phyloP scores from a whole-genome alignment of 805 yeast species.

The Myxozyma monticola region DNA sequence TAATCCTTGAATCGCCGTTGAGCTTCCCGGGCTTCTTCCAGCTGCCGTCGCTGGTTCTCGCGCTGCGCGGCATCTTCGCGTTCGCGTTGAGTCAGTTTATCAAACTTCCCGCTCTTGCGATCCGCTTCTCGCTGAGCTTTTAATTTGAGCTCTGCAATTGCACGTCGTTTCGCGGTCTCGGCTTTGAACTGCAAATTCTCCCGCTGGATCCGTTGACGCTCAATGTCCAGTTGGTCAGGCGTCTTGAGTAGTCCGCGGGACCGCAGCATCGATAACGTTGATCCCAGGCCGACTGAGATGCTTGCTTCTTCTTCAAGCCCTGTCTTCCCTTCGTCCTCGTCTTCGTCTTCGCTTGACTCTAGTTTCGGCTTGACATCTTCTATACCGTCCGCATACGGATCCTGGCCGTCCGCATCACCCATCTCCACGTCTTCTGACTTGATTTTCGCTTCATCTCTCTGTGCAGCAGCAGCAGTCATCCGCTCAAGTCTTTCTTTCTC shows the following conservation, averaged over 20 bases:
- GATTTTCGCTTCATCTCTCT: constrained; percentile 1
- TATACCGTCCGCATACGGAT: constrained; percentile 17
- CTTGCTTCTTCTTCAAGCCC: constrained; percentile 31
- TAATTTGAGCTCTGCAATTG: constrained; percentile 26
- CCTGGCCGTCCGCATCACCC: constrained; percentile 20
- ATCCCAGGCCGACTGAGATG: constrained; percentile 41
- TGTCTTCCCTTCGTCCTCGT: constrained; percentile 17
- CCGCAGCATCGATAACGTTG: constrained; percentile 41
- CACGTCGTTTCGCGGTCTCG: constrained; percentile 31
- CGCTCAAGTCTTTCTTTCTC: constrained; percentile 13
- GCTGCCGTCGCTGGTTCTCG: constrained; percentile 34
- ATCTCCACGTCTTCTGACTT: constrained; percentile 1
- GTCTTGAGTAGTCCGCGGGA: constrained; percentile 36
- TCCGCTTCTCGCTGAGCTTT: constrained; percentile 31
- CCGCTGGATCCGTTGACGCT: constrained; percentile 28
- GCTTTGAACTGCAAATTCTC: constrained; percentile 31
- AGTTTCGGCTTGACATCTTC: constrained; percentile 10
- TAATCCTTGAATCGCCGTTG: constrained; percentile 41
- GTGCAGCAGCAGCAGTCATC: not conserved
- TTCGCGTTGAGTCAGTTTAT: constrained; percentile 37
- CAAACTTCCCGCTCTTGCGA: constrained; percentile 32
- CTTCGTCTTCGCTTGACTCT: constrained; percentile 26
- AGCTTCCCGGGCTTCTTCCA: constrained; percentile 38
- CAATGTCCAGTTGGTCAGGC: constrained; percentile 31
- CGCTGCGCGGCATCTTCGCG: constrained; percentile 38